Base-by-base conservation (phyloP, 78 protist genomes). In the Dictyostelium purpureum region DNA sequence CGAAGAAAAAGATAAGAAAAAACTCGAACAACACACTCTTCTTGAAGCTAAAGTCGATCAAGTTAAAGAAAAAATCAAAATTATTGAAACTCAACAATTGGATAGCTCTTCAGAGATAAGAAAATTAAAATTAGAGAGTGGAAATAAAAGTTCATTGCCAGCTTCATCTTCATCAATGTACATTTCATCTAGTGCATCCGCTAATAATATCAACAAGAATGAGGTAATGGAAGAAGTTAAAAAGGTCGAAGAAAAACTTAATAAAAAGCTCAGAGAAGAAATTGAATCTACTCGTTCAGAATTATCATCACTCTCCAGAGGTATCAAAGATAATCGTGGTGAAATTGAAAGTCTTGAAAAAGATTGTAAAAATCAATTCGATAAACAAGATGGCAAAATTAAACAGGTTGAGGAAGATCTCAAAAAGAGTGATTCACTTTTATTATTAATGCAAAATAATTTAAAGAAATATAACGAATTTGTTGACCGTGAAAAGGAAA, bases 341-440 rank as follows among this genome's bases (percentile, higher is more conserved):
- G 92, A 85, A 4, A 24, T 85, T 9, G n/a, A 24, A 63, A 31
- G 52, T 21, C 19, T 75, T 4, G 81, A 75, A 75, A 75, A 75
- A 51, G 82, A 73, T 49, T 40, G 74, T 21, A 70, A 57, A 24
- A 31, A 38, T 21, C 92, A 85, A 42, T 71, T 73, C 75, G 80
- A 73, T 28, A 85, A 73, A 56, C 92, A 85, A 73, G 38, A 61
- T 2, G 35, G 24, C 31, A 28, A 73, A 45, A 18, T 85, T 40
- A 85, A 85, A 57, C 92, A 85, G 35, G 37, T 85, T 43, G 92
- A 85, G 16, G 92, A 85, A 9, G 92, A 85, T 35, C 74, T 73
- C 10, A 51, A 51, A 31, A 85, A 85, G 92, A 73, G 76, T 47
- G 92, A 85, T 45, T 85, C 92, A 37, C 47, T 85, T 0, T 24